Base-by-base conservation (phyloP, 1,284 basidiomycete species). In the Amylostereum areolatum region DNA sequence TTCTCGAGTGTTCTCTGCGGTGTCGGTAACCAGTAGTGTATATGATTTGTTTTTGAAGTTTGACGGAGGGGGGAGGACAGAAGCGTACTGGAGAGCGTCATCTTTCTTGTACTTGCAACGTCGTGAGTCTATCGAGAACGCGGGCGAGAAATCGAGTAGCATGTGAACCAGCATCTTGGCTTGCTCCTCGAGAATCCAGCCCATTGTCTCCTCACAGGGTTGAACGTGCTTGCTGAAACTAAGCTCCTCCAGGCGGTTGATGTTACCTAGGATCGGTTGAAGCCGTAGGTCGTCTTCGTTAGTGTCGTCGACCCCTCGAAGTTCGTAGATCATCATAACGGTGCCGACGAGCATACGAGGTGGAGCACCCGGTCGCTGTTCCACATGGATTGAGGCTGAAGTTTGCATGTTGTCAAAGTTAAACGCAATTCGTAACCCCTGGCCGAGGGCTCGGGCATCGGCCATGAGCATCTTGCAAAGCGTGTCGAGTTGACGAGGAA, bases 81-180 rank as follows among this genome's bases (percentile, higher is more conserved):
- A 4, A 30, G 9, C 35, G 27, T 37, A 36, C 34, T 37, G 8
- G 4, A 46, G 32, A 5, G n/a, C n/a, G n/a, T n/a, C n/a, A n/a
- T n/a, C n/a, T n/a, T n/a, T n/a, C n/a, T n/a, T n/a, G n/a, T n/a
- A n/a, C n/a, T n/a, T n/a, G n/a, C n/a, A n/a, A n/a, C n/a, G n/a
- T n/a, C n/a, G n/a, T n/a, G n/a, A n/a, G n/a, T n/a, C n/a, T n/a
- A n/a, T n/a, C n/a, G 34, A 10, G n/a, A 46, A 46, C 3, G 3
- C 10, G 24, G 45, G 34, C 11, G 27, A 25, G 24, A 18, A 39
- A 4, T 18, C 7, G 11, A 46, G 27, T 3, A 46, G 34, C 12
- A 46, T 46, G 28, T 46, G 35, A n/a, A 46, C 34, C 8, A 46
- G 31, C 28, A 39, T n/a, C n/a, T n/a, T n/a, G n/a, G 45, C 45